Percentiles rank a stretch among this genome's conserved stretches.
phyloP scores from a whole-genome alignment of 2,329 filamentous ascomycete genomes.

The Zalaria obscura region DNA sequence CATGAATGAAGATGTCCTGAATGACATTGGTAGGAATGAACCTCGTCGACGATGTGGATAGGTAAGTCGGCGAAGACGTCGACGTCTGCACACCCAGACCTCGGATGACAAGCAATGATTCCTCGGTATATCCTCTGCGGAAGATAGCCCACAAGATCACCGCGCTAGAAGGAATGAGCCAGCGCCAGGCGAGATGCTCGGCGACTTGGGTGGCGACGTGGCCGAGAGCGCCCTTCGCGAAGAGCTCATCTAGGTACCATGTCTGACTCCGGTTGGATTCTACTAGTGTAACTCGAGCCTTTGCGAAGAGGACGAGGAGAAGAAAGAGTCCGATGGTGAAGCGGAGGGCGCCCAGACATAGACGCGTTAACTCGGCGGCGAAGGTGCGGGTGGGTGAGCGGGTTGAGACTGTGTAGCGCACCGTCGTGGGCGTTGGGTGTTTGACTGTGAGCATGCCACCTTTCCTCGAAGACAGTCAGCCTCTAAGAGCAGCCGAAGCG shows the following conservation, averaged over 20 bases:
- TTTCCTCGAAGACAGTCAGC: no score
- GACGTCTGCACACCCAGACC: slow-evolving; percentile 85
- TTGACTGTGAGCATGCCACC: slow-evolving; percentile 24
- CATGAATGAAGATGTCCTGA: slow-evolving; percentile 85
- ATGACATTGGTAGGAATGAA: slow-evolving; percentile 88
- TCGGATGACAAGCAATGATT: slow-evolving; percentile 77
- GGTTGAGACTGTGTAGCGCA: slow-evolving; percentile 83
- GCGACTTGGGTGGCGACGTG: slow-evolving; percentile 11
- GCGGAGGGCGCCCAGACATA: slow-evolving; percentile 30
- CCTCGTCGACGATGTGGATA: slow-evolving; percentile 46
- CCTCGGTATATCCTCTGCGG: slow-evolving; percentile 38
- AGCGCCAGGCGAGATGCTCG: slow-evolving; percentile 26
- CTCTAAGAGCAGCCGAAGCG: no score
- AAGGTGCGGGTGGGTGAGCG: slow-evolving; percentile 39
- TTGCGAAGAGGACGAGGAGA: slow-evolving; percentile 14
- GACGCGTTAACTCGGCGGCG: slow-evolving; percentile 28
- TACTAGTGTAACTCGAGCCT: slow-evolving; percentile 4
- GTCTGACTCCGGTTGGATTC: no score
- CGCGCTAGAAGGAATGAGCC: slow-evolving; percentile 23
- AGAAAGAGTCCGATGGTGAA: slow-evolving; percentile 27
- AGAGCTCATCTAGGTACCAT: no score
- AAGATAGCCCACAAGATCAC: slow-evolving; percentile 10
- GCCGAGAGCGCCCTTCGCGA: slow-evolving; percentile 3
- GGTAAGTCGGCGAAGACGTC: slow-evolving; percentile 53
- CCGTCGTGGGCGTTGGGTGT: slow-evolving; percentile 60